Evolutionary conservation across 345 rosid genomes (phyloP).

Genomic region (Hibiscus syriacus): DNA sequence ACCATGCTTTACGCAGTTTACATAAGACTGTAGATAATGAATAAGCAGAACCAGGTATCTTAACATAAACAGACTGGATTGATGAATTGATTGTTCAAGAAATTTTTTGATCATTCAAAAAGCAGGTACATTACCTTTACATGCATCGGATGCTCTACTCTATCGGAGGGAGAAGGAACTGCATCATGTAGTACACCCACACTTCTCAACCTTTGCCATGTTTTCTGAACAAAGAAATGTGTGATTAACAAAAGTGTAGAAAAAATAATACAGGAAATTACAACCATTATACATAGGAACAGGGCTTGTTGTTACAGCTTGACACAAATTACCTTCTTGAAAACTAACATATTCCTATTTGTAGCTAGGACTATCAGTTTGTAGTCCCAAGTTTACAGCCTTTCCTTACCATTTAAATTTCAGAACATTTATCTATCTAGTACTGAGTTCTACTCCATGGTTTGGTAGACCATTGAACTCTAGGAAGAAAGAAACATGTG

Average conservation of each 20-base stretch:
- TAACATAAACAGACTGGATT: neutral
- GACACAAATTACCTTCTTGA: neutral
- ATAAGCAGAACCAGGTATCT: neutral
- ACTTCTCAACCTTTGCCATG: conserved; percentile 71
- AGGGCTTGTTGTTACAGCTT: neutral
- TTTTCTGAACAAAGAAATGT: conserved; percentile 44
- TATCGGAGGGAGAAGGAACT: conserved; percentile 61
- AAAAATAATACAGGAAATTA: neutral
- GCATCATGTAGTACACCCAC: conserved; percentile 61
- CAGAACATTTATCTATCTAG: neutral
- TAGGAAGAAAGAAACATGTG: neutral
- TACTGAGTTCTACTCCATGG: neutral
- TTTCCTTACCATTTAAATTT: neutral
- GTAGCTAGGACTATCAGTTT: neutral
- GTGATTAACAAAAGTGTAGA: neutral
- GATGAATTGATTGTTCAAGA: neutral
- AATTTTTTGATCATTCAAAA: neutral
- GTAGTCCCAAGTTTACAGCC: neutral
- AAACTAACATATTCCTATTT: neutral
- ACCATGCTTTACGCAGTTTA: neutral
- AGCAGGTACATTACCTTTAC: conserved; percentile 43
- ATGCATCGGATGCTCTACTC: conserved; percentile 77
- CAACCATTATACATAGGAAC: neutral
- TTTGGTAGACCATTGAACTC: neutral
- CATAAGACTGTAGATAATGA: neutral